Conservation (phyloP, 163 green algal species). For the Prototheca wickerhamii region DNA sequence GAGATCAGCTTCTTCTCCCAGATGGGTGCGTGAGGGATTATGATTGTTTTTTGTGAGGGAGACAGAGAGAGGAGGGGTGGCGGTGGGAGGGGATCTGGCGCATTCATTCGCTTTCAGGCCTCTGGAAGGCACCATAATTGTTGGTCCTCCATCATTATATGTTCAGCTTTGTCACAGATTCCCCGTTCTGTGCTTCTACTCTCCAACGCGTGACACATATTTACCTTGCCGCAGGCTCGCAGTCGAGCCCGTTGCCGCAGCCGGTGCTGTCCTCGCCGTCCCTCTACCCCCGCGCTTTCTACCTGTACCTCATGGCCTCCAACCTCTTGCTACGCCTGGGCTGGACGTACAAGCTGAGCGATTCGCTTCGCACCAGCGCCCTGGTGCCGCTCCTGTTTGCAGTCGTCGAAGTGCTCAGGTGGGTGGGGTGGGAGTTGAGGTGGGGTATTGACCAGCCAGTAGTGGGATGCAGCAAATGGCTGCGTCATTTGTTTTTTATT, state of each 20-base stretch:
- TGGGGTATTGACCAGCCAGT: neutral
- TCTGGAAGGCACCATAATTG: too few species aligned
- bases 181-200: too few species aligned
- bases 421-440: neutral
- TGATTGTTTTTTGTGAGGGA: neutral
- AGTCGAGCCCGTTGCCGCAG: constrained; percentile 9
- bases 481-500: too few species aligned
- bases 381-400: constrained; percentile 50
- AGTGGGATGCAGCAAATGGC: too few species aligned
- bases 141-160: too few species aligned
- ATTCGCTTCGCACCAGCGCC: constrained; percentile 56
- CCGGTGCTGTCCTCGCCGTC: constrained; percentile 32
- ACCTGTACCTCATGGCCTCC: constrained; percentile 66
- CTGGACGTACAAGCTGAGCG: constrained; percentile 85
- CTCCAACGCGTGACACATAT: too few species aligned
- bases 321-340: constrained; percentile 77
- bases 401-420: constrained; percentile 59
- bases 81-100: neutral
- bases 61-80: neutral
- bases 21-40: constrained; percentile 9
- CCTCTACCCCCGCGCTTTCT: constrained; percentile 50
- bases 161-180: too few species aligned
- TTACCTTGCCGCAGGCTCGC: neutral
- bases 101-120: too few species aligned
- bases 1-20: constrained; percentile 62